phyloP scores from a whole-genome alignment of 2,329 filamentous ascomycete genomes.

The Xylariales sp. region DNA sequence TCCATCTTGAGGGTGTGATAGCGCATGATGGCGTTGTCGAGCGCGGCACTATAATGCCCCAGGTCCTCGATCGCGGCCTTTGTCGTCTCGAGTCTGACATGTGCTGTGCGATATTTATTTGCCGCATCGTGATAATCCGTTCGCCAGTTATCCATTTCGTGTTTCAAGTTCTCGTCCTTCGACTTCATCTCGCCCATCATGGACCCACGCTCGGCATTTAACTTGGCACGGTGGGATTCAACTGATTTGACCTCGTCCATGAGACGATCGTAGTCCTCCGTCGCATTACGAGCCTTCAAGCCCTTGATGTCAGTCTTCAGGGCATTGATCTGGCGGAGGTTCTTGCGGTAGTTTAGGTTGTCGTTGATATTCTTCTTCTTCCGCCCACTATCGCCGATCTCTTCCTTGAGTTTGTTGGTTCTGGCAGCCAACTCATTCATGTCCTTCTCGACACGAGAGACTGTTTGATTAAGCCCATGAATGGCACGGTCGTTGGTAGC shows the following conservation, averaged over 20 bases:
- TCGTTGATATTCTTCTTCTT: slow-evolving; percentile 84
- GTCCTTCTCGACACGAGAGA: slow-evolving; percentile 62
- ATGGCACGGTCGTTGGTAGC: slow-evolving; percentile 66
- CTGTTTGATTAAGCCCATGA: slow-evolving; percentile 59
- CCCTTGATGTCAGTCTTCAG: slow-evolving; percentile 67
- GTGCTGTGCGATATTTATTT: slow-evolving; percentile 74
- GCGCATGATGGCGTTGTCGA: slow-evolving; percentile 96
- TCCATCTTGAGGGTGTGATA: slow-evolving; percentile 97
- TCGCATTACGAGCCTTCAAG: slow-evolving; percentile 73
- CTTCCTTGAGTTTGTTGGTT: slow-evolving; percentile 72
- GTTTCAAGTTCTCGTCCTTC: slow-evolving; percentile 74
- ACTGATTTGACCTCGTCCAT: slow-evolving; percentile 62
- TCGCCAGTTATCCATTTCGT: slow-evolving; percentile 74
- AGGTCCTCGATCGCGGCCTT: slow-evolving; percentile 91
- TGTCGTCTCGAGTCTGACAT: slow-evolving; percentile 86
- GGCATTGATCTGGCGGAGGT: slow-evolving; percentile 61
- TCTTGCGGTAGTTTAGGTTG: slow-evolving; percentile 81
- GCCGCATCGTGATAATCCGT: slow-evolving; percentile 82
- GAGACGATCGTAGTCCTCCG: slow-evolving; percentile 75
- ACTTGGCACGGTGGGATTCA: slow-evolving; percentile 62
- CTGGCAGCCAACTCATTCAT: slow-evolving; percentile 61
- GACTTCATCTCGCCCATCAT: slow-evolving; percentile 75
- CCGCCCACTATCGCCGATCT: slow-evolving; percentile 72
- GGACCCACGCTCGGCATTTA: slow-evolving; percentile 68
- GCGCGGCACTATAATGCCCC: slow-evolving; percentile 71